Percentiles rank a stretch among this genome's conserved stretches.
Evolutionary conservation across 2,329 filamentous ascomycete genomes (phyloP).

Genomic region (Cercospora nicotianae): DNA sequence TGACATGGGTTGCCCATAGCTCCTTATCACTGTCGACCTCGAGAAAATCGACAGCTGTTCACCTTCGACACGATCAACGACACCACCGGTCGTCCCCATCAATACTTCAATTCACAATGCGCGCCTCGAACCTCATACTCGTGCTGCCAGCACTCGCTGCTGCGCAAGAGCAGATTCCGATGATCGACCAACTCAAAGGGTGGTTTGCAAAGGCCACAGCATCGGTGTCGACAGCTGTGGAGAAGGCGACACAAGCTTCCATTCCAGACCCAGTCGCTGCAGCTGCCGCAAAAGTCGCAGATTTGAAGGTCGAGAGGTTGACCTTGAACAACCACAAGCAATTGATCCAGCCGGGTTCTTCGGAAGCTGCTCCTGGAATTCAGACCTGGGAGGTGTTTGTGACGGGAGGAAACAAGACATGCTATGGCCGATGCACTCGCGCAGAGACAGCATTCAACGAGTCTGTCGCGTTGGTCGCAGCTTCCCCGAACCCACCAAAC

Average conservation of each 20-base stretch:
- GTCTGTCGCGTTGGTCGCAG: conserved; percentile 55
- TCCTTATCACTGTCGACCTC: conserved; percentile 13
- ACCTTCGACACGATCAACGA: background rate
- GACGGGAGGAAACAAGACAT: conserved; percentile 76
- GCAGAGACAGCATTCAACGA: conserved; percentile 62
- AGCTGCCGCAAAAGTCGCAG: conserved; percentile 52
- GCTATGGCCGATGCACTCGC: conserved; percentile 66
- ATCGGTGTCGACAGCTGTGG: conserved; percentile 56
- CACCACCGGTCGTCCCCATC: background rate
- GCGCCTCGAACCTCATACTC: conserved; percentile 54
- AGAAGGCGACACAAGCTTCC: conserved; percentile 51
- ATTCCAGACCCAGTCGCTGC: conserved; percentile 43
- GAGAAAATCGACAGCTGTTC: conserved; percentile 2
- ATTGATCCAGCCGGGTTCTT: conserved; percentile 62
- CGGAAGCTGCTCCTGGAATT: conserved; percentile 58
- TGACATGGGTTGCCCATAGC: conserved; percentile 8
- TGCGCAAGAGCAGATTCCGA: conserved; percentile 60
- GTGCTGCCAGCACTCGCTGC: conserved; percentile 52
- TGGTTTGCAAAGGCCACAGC: conserved; percentile 57
- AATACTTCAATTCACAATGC: conserved; percentile 44
- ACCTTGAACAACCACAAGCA: conserved; percentile 71
- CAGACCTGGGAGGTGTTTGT: conserved; percentile 76
- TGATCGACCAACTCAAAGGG: conserved; percentile 61
- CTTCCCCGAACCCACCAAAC: conserved; percentile 62
- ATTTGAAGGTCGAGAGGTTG: conserved; percentile 57